Evolutionary conservation across 805 yeast species (phyloP), one percentile per base, ranked within the genome.

Genomic region (Candida xiaguanensis): DNA sequence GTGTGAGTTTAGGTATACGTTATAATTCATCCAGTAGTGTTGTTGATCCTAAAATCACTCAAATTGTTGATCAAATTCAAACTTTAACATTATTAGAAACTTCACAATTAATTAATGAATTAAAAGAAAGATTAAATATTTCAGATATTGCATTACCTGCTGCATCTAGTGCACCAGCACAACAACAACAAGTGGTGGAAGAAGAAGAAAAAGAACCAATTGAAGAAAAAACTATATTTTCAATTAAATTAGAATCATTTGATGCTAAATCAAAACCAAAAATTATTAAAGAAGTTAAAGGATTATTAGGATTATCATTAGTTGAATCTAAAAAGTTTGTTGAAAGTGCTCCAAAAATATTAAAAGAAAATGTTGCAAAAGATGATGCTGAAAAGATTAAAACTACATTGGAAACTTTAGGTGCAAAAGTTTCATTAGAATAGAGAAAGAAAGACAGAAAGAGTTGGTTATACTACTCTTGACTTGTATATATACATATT

Each of bases 251-350:
- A 57, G 98, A 91, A 63, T 77, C 91, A 30, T 90, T 93, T 55
- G 99, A 93, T 55, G 79, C 98, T 43, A 90, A 89, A 71, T 67
- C 95, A 42, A 93, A 93, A 75, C 96, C 99, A 44, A 93, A 93
- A 83, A 80, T 93, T 64, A 93, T 93, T 63, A 93, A 93, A 74
- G 99, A 93, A 71, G 95, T 93, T 53, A 93, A 93, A 74, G 75
- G 84, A 45, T 72, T 91, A 58, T 76, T 93, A 56, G 96, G 96
- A 12, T 75, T 93, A 55, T 87, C 96, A 5, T 76, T 93, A 53
- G 99, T 93, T 45, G 98, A 93, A 63, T 86, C 97, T 46, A 93
- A 93, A 81, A 93, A 93, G 72, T 86, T 93, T 51, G 99, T 93
- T 42, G 99, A 93, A 74, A 70, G 88, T 55, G 98, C 99, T 46